A percentile compares a stretch with the other conserved stretches of the same genome.
These are phyloP conservation scores for Calonectria fujianensis DNA, from an alignment of 2,329 filamentous ascomycete genomes.

Conservation along the genomic window DNA sequence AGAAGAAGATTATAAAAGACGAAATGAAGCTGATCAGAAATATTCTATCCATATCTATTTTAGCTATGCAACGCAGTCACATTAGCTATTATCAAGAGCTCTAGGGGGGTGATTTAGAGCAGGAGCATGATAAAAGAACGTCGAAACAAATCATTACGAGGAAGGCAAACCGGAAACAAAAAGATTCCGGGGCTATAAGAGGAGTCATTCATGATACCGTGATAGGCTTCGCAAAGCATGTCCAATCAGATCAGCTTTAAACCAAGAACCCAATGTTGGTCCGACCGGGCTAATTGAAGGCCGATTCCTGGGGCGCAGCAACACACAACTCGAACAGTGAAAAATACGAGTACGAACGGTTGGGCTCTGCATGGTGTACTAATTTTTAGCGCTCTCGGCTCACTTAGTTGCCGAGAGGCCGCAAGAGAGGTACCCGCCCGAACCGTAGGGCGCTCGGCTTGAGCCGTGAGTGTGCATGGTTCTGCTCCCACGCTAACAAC, in stretches of 20 bases:
- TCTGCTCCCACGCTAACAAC: neutral
- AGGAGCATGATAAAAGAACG: neutral
- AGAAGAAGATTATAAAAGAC: neutral
- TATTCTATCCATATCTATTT: neutral
- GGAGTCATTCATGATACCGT: neutral
- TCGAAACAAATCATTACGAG: neutral
- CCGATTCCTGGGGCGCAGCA: neutral
- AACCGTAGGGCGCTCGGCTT: neutral
- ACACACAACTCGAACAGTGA: neutral
- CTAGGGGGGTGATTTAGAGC: neutral
- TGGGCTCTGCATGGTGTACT: neutral
- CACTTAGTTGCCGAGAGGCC: neutral
- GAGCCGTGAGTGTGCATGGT: neutral
- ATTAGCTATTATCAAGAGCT: neutral
- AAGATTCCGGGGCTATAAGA: accelerated
- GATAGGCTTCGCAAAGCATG: neutral
- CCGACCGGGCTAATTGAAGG: conserved; percentile 11
- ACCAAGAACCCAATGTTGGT: neutral
- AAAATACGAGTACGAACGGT: neutral
- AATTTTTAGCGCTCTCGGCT: neutral
- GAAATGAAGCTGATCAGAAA: neutral
- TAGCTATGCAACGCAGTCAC: too few relatives aligned
- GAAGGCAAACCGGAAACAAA: neutral
- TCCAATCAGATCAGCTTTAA: neutral
- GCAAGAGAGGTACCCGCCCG: neutral